Conservation (phyloP, 2,329 filamentous ascomycete species). For the Ilyonectria robusta region DNA sequence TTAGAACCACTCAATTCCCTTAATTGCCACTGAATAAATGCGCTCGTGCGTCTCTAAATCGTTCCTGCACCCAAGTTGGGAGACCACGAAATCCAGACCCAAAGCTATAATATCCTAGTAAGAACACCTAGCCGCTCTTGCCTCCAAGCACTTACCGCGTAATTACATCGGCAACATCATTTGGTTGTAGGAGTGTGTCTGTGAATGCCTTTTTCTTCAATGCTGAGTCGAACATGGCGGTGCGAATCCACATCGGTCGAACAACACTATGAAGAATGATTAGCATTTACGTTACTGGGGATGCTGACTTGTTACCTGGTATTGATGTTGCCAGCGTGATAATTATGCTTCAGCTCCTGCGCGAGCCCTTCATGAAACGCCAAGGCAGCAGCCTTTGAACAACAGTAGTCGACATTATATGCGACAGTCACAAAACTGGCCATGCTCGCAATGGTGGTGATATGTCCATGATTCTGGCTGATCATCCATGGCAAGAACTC, state of each 20-base stretch:
- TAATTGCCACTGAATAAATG: background rate
- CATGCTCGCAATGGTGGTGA: conserved; percentile 75
- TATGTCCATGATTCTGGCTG: conserved; percentile 73
- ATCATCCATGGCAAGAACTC: conserved; percentile 76
- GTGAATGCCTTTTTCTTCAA: conserved; percentile 16
- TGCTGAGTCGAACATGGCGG: conserved; percentile 37
- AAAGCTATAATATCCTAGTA: conserved; percentile 48
- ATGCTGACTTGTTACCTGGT: conserved; percentile 58
- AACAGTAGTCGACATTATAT: conserved; percentile 74
- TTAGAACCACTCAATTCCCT: background rate
- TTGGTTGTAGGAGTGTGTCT: conserved; percentile 27
- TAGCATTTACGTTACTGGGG: background rate
- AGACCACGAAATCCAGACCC: conserved; percentile 18
- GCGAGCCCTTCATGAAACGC: conserved; percentile 75
- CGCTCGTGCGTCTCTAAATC: conserved; percentile 18
- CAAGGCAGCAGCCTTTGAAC: conserved; percentile 73
- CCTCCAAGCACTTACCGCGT: conserved; percentile 58
- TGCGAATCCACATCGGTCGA: conserved; percentile 58
- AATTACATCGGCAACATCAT: conserved; percentile 56
- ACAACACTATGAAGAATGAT: conserved; percentile 54
- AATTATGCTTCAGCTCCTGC: conserved; percentile 67
- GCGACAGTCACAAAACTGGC: conserved; percentile 71
- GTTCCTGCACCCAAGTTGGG: conserved; percentile 36
- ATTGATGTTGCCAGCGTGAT: conserved; percentile 71
- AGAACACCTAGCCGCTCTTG: conserved; percentile 58